Evolutionary conservation across 176 grass and related monocot species (phyloP).

Genomic region (Aegilops longissima): DNA sequence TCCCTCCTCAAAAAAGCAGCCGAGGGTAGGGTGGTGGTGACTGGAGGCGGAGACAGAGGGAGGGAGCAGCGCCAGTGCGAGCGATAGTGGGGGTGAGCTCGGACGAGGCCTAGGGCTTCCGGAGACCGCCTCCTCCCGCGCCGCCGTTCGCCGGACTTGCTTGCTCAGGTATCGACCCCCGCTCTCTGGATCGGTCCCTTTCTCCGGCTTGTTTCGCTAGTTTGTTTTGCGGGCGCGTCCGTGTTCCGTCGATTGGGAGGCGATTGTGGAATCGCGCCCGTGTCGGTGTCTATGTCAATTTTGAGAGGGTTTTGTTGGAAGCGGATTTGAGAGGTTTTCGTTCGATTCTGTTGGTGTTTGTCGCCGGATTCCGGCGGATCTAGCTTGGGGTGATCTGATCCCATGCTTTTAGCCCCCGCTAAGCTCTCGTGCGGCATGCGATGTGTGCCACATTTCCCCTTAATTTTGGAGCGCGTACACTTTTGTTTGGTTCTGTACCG

Average conservation of each 20-base stretch:
- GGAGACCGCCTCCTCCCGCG: neutral
- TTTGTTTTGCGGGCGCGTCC: neutral
- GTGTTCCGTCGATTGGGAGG: neutral
- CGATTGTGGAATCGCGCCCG: neutral
- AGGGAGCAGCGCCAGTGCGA: neutral
- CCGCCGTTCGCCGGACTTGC: neutral
- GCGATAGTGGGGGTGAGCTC: neutral
- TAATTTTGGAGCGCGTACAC: neutral
- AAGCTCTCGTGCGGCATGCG: neutral
- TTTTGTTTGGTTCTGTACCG: too few species aligned
- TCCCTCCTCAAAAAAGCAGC: constrained; percentile 34
- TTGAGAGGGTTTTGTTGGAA: neutral
- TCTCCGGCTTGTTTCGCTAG: neutral
- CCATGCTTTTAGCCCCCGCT: neutral
- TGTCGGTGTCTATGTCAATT: neutral
- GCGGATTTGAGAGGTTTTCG: neutral
- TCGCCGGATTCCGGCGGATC: constrained; percentile 18
- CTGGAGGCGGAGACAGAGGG: neutral
- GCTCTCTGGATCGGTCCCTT: constrained; percentile 23
- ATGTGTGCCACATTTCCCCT: neutral
- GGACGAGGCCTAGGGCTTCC: constrained; percentile 21
- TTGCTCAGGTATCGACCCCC: constrained; percentile 13
- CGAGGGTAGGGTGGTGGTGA: too few species aligned
- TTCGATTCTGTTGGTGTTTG: neutral
- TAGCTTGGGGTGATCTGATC: constrained; percentile 17